Evolutionary conservation across 2,329 filamentous ascomycete genomes (phyloP), one percentile per base, ranked within the genome.

Genomic region (Zopfia rhizophila): DNA sequence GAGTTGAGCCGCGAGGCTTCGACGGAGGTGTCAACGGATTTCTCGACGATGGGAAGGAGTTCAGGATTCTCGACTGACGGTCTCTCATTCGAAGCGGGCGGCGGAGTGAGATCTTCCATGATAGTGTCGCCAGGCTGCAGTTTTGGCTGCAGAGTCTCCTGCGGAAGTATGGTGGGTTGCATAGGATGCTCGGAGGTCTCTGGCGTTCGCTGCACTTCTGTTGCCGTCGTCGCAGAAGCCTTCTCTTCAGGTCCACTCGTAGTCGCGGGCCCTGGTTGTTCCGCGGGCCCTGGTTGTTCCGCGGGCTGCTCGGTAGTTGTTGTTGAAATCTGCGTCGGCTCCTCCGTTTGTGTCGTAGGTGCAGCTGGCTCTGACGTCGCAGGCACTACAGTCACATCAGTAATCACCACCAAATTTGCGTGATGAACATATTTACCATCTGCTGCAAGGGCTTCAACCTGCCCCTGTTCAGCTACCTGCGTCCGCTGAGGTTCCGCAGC

Each of bases 1-100:
- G 66, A 62, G 31, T 68, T 69, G 11, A 72, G 46, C 8, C 68
- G 58, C 12, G 69, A 72, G 14, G 58, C 61, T 23, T 67, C 67
- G 1, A 59, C 57, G 5, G 65, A 65, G 4, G 46, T 36, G 12
- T 46, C 43, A 5, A 19, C 24, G 3, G 64, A 64, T 3, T 50
- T 37, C 40, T 68, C 65, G 1, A 55, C 54, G 13, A 61, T 58
- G 1, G 62, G 53, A 17, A 58, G 46, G 2, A 63, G 43, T 16
- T 68, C 65, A 13, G 65, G 36, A 32, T 61, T 66, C 36, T 72
- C 68, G 8, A 70, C 58, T 3, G 67, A 67, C 5, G 44, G 58
- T n/a, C 63, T 51, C 41, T 70, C 68, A 35, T 60, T 59, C 0
- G 48, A 38, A 10, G 40, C 55, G 6, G 56, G 55, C 2, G 65